These are phyloP conservation scores for Pochonia chlamydosporia DNA, from an alignment of 2,329 filamentous ascomycete genomes.

Conservation along the genomic window DNA sequence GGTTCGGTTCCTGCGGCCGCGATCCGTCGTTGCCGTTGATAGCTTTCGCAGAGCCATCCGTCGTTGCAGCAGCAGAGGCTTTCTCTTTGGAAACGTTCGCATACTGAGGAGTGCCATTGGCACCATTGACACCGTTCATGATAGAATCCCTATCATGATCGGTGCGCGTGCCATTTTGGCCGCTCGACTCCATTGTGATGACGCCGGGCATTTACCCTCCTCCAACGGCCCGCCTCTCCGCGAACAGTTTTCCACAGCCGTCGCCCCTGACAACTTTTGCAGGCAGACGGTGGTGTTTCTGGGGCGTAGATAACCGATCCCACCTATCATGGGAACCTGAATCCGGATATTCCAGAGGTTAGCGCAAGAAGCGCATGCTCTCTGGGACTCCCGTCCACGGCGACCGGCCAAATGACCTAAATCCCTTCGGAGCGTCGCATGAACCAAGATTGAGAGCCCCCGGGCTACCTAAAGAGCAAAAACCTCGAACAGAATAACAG, in stretches of 20 bases:
- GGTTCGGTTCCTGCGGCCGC: background rate
- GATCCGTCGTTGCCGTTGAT: conserved; percentile 20
- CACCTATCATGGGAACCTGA: background rate
- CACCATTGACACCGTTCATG: conserved; percentile 39
- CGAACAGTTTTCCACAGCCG: background rate
- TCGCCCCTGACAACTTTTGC: background rate
- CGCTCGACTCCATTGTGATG: conserved; percentile 51
- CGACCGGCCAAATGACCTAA: background rate
- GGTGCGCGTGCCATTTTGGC: conserved; percentile 45
- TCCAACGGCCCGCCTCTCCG: conserved; percentile 5
- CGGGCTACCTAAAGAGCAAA: background rate
- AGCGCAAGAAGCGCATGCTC: conserved; percentile 9
- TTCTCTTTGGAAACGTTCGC: conserved; percentile 28
- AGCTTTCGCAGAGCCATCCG: conserved; percentile 8
- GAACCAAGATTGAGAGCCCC: background rate
- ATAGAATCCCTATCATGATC: conserved; percentile 48
- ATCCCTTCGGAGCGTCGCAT: background rate
- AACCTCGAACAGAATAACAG: background rate
- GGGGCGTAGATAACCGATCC: background rate
- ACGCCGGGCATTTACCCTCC: conserved; percentile 41
- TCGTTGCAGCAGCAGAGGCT: conserved; percentile 8
- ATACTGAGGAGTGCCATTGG: conserved; percentile 15
- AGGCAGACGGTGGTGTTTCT: background rate
- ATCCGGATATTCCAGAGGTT: conserved; percentile 4
- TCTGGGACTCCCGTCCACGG: background rate